Base-by-base conservation (phyloP, 2,329 filamentous ascomycete species). In the Aureobasidium melanogenum region DNA sequence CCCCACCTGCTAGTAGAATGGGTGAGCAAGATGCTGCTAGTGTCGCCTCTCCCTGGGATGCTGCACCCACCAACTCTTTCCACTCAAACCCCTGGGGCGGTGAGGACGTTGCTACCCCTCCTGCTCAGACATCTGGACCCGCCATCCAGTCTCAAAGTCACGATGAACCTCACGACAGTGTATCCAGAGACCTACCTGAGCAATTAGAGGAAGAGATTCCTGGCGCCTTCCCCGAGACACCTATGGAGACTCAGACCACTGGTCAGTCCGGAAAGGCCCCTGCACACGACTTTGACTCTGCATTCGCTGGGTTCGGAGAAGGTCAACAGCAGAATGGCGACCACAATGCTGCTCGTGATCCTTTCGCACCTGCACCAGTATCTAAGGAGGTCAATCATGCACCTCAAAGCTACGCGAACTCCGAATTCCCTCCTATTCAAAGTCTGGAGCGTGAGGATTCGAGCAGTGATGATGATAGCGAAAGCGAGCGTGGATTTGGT, bases 401-500 rank as follows among this genome's bases (percentile, higher is more conserved):
- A 26, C 24, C 59, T 30, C 19, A 19, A 19, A 71, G 72, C 34
- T 67, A 56, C 26, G 52, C 67, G 67, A 63, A 69, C 28, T 67
- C 67, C 39, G 94, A 97, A 71, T 97, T 97, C 70, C 94, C 94
- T 34, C 94, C 93, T 0, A 96, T 97, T 63, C 86, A 88, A n/a
- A 90, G 93, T 71, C 76, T 97, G 62, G 88, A 89, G 64, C 82
- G 85, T 32, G 88, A 92, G 62, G 89, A 93, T 26, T 88, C 95
- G 26, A 57, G 54, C 30, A 56, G 52, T 6, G 91, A 95, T 59
- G 89, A 92, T 30, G 88, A 95, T 24, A 92, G 88, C 32, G 76
- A 75, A 24, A 83, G 84, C 52, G 91, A 89, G 44, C 77, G 76
- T 67, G 91, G 92, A 0, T 97, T 97, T 70, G 93, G 95, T 54